Percentiles rank a stretch among this genome's conserved stretches.
These are phyloP conservation scores for Simplicillium aogashimaense DNA, from an alignment of 2,329 filamentous ascomycete genomes.

Conservation along the genomic window DNA sequence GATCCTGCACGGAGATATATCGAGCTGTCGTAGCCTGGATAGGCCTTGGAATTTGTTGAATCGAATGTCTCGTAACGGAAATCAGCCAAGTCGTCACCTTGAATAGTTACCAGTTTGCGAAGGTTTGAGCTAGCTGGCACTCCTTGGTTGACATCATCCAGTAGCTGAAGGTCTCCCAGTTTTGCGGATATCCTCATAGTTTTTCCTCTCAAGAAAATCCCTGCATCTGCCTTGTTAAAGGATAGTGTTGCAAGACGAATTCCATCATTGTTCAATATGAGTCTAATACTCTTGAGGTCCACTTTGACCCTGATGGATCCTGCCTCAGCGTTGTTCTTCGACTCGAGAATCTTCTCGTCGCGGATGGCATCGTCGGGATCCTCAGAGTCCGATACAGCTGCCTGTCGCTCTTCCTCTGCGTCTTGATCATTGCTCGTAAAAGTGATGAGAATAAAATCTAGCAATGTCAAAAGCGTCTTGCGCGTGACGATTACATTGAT, in stretches of 20 bases:
- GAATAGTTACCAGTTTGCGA: slow-evolving; percentile 82
- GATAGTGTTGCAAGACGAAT: slow-evolving; percentile 88
- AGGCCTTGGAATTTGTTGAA: slow-evolving; percentile 53
- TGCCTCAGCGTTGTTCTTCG: slow-evolving; percentile 25
- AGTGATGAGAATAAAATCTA: slow-evolving; percentile 90
- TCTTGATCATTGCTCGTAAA: slow-evolving; percentile 56
- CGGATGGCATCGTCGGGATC: slow-evolving; percentile 28
- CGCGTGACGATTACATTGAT: slow-evolving; percentile 94
- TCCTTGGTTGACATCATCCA: slow-evolving; percentile 90
- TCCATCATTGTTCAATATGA: slow-evolving; percentile 96
- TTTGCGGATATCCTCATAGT: slow-evolving; percentile 82
- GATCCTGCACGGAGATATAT: slow-evolving; percentile 87
- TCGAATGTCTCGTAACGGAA: slow-evolving; percentile 98
- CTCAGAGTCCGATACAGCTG: slow-evolving; percentile 20
- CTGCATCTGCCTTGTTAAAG: slow-evolving; percentile 84
- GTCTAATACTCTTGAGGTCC: slow-evolving; percentile 81
- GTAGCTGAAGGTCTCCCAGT: slow-evolving; percentile 76
- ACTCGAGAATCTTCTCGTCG: slow-evolving; percentile 23
- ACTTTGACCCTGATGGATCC: slow-evolving; percentile 91
- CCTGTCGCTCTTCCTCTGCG: slow-evolving; percentile 6
- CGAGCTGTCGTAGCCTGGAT: slow-evolving; percentile 91
- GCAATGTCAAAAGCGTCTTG: slow-evolving; percentile 78
- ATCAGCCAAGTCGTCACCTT: slow-evolving; percentile 90
- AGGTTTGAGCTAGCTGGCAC: slow-evolving; percentile 73
- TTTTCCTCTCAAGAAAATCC: slow-evolving; percentile 75